Evolutionary conservation across 116 monocot genomes (phyloP).

Genomic region (Papilionanthe hybrid): DNA sequence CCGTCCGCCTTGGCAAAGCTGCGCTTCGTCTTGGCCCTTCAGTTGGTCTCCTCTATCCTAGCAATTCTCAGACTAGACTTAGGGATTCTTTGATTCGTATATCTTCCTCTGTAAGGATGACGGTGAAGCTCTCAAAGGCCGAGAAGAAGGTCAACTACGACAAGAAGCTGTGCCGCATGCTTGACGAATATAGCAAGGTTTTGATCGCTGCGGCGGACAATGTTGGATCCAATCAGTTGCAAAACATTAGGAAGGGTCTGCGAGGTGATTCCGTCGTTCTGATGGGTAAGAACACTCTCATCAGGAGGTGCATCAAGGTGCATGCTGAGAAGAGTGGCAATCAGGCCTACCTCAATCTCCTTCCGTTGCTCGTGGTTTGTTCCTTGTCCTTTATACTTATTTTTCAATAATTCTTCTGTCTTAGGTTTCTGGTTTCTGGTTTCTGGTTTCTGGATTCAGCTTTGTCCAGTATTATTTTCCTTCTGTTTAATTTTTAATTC

Average conservation of each 20-base stretch:
- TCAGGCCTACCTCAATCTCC: constrained; percentile 19
- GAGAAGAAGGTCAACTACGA: constrained; percentile 49
- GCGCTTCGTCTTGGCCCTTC: constrained; percentile 21
- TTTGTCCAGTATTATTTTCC: neutral
- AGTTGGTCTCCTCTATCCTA: neutral
- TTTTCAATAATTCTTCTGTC: neutral
- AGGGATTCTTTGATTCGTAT: neutral
- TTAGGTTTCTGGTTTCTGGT: neutral
- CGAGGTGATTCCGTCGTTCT: constrained; percentile 54
- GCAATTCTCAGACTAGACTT: neutral
- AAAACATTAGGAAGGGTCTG: constrained; percentile 43
- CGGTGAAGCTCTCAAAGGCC: constrained; percentile 35
- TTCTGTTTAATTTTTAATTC: neutral
- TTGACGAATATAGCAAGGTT: constrained; percentile 52
- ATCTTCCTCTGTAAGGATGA: constrained; percentile 4
- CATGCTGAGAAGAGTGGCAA: constrained; percentile 26
- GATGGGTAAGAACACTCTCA: constrained; percentile 48
- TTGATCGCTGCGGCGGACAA: constrained; percentile 55
- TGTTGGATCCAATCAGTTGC: constrained; percentile 57
- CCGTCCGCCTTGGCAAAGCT: constrained; percentile 26
- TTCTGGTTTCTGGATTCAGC: neutral
- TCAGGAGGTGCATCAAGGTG: constrained; percentile 23
- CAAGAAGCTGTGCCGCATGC: constrained; percentile 40
- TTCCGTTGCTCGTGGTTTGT: constrained; percentile 21
- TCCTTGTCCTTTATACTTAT: neutral